These are phyloP conservation scores for Nigrospora oryzae DNA, from an alignment of 2,329 filamentous ascomycete species.

Conservation along the genomic window DNA sequence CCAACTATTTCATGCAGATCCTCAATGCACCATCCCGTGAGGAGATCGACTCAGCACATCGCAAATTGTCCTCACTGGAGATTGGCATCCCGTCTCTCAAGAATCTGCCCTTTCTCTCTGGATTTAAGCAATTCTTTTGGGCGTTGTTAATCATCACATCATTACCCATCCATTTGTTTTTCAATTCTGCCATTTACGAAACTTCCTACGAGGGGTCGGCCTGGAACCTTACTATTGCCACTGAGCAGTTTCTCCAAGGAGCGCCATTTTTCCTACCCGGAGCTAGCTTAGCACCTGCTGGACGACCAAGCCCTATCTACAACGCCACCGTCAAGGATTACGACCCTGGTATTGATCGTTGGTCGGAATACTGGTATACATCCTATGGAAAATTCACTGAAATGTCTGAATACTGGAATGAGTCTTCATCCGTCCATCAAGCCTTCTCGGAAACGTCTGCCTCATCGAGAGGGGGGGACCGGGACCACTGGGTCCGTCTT, in stretches of 20 bases:
- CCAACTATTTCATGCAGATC: not conserved
- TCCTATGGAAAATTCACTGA: not conserved
- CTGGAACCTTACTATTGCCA: not conserved
- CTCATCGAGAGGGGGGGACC: not conserved
- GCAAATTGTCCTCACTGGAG: constrained; percentile 25
- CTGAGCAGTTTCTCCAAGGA: not conserved
- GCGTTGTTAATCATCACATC: not conserved
- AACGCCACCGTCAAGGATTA: not conserved
- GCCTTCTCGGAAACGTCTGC: not conserved
- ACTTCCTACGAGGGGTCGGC: not conserved
- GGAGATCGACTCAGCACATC: constrained; percentile 28
- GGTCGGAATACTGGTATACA: not conserved
- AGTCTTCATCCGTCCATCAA: not conserved
- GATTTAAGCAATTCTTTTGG: not conserved
- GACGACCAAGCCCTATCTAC: not conserved
- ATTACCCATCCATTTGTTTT: not conserved
- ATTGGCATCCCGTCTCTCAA: constrained; percentile 29
- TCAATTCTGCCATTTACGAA: not conserved
- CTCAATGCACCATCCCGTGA: constrained; percentile 3
- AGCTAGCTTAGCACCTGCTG: not conserved
- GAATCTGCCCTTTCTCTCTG: constrained; percentile 14
- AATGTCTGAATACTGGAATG: not conserved
- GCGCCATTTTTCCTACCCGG: not conserved
- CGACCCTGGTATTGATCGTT: too few species aligned
- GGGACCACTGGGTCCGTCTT: not conserved